phyloP scores from a whole-genome alignment of 1,284 basidiomycete species.

The Inonotus hispidus region DNA sequence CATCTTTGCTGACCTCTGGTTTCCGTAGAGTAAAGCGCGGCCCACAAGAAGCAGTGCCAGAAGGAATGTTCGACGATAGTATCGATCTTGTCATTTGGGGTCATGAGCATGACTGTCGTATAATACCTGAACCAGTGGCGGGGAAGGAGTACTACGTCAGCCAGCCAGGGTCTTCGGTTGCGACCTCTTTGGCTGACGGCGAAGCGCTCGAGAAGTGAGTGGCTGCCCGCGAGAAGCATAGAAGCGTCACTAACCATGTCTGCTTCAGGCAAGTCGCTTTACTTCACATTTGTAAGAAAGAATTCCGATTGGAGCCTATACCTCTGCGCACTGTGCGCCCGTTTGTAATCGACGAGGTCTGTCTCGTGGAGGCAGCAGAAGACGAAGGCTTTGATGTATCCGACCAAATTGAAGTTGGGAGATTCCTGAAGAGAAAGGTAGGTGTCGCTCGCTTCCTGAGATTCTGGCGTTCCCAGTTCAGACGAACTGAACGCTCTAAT shows the following conservation, averaged over 20 bases:
- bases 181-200: constrained; percentile 88
- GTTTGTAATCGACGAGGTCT: constrained; percentile 87
- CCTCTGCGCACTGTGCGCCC: constrained; percentile 89
- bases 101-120: constrained; percentile 97
- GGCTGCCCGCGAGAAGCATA: not conserved
- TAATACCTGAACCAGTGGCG: constrained; percentile 84
- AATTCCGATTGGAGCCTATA: constrained; percentile 83
- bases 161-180: constrained; percentile 94
- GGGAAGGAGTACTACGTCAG: constrained; percentile 90
- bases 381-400: constrained; percentile 69
- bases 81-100: constrained; percentile 96
- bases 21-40: constrained; percentile 80
- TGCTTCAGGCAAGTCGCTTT: constrained; percentile 76
- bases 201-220: constrained; percentile 84
- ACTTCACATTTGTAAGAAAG: constrained; percentile 79
- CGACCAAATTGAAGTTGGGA: constrained; percentile 77
- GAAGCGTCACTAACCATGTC: not conserved
- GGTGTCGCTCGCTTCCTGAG: not conserved
- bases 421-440: constrained; percentile 72
- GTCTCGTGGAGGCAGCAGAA: constrained; percentile 70
- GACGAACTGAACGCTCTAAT: not conserved
- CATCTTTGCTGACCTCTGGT: not conserved
- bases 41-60: constrained; percentile 89
- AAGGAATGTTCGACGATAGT: constrained; percentile 95
- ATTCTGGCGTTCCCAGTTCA: not conserved